Evolutionary conservation across 2,329 filamentous ascomycete genomes (phyloP).

Genomic region (Colletotrichum neosansevieriae): DNA sequence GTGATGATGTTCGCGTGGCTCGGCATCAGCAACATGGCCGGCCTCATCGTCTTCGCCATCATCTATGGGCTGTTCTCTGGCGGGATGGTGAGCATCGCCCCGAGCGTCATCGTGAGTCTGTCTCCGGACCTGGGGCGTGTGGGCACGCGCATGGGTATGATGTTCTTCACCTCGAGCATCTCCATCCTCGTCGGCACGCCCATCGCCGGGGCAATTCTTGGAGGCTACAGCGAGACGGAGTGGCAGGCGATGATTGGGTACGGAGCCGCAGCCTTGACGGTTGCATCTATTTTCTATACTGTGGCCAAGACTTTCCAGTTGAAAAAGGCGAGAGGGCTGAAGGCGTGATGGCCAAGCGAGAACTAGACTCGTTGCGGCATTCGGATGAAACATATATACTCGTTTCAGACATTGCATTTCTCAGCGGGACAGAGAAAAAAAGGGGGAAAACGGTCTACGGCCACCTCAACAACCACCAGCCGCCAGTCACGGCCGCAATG

Average conservation of each 20-base stretch:
- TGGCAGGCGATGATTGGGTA: constrained; percentile 39
- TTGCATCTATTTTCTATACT: constrained; percentile 27
- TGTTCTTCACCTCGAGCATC: constrained; percentile 50
- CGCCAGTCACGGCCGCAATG: not conserved
- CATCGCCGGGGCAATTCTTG: constrained; percentile 54
- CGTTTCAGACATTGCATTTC: too few species aligned
- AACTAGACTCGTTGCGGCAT: too few species aligned
- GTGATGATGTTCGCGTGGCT: constrained; percentile 56
- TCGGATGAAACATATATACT: too few species aligned
- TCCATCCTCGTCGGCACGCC: constrained; percentile 61
- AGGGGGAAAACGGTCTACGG: not conserved
- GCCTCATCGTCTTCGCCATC: constrained; percentile 55
- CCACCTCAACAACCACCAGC: constrained; percentile 9
- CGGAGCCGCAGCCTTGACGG: constrained; percentile 34
- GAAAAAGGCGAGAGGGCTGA: constrained; percentile 10
- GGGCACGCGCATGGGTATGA: constrained; percentile 54
- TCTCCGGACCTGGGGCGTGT: constrained; percentile 51
- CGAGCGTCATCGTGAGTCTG: constrained; percentile 53
- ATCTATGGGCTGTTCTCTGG: constrained; percentile 61
- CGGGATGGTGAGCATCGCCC: constrained; percentile 57
- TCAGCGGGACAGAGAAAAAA: not conserved
- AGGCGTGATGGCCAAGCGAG: not conserved
- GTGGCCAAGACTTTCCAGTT: constrained; percentile 36
- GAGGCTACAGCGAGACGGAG: constrained; percentile 25
- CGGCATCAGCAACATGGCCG: constrained; percentile 50